These are phyloP conservation scores for Puccinia brachypodii DNA, from an alignment of 1,284 basidiomycete genomes.

Conservation along the genomic window DNA sequence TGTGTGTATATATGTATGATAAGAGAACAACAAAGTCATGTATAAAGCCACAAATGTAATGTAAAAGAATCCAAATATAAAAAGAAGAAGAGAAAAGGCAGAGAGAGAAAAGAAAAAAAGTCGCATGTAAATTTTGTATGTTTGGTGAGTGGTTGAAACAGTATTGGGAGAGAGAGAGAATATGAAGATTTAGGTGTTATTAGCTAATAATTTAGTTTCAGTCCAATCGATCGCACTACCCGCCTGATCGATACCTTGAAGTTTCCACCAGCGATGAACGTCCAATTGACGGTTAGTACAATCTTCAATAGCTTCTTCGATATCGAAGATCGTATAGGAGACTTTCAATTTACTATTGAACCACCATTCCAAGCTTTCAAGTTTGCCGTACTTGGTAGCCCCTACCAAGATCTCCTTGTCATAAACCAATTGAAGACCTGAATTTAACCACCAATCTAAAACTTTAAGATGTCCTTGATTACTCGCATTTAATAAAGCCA, in stretches of 20 bases:
- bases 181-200: too few relatives aligned
- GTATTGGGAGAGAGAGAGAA: too few relatives aligned
- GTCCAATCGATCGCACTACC: conserved; percentile 43
- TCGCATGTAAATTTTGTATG: too few relatives aligned
- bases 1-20: too few relatives aligned
- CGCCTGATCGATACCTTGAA: conserved; percentile 24
- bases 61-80: too few relatives aligned
- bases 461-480: conserved; percentile 76
- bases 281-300: conserved; percentile 70
- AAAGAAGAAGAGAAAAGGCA: too few relatives aligned
- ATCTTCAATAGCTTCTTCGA: conserved; percentile 78
- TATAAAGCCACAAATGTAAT: too few relatives aligned
- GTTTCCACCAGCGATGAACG: conserved; percentile 37
- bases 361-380: conserved; percentile 83
- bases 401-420: conserved; percentile 74
- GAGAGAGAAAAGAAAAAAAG: too few relatives aligned
- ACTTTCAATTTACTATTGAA: conserved; percentile 70
- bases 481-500: conserved; percentile 72
- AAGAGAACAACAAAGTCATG: too few relatives aligned
- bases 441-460: conserved; percentile 76
- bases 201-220: conserved; percentile 15
- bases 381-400: conserved; percentile 73
- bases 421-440: conserved; percentile 71
- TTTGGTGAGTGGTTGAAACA: too few relatives aligned
- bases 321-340: conserved; percentile 76